Evolutionary conservation across 257 asterid genomes (phyloP).

Genomic region (Hygrophila difformis): DNA sequence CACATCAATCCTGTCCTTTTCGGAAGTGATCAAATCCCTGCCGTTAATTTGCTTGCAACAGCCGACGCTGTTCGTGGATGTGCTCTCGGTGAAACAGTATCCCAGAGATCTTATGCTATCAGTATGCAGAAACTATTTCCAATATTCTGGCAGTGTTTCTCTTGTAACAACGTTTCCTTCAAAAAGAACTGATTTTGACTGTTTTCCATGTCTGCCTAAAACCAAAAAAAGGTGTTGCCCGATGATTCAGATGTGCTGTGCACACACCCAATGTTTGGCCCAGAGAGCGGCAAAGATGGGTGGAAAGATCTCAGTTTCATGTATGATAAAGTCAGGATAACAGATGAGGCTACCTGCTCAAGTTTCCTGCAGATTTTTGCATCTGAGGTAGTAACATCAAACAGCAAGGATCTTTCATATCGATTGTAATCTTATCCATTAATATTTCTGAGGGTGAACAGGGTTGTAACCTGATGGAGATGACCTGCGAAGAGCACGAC

Average conservation of each 20-base stretch:
- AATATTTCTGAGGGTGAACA: too few species aligned
- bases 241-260: conserved; percentile 70
- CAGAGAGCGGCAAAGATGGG: conserved; percentile 77
- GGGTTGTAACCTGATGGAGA: conserved; percentile 91
- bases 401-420: background rate
- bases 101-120: conserved; percentile 63
- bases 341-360: conserved; percentile 47
- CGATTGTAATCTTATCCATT: background rate
- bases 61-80: conserved; percentile 72
- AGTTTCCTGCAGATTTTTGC: conserved; percentile 59
- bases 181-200: too few species aligned
- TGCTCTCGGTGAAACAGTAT: conserved; percentile 74
- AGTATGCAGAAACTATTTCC: conserved; percentile 25
- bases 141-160: too few species aligned
- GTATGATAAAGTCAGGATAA: conserved; percentile 62
- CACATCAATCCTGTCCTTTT: conserved; percentile 70
- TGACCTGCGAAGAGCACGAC: conserved; percentile 88
- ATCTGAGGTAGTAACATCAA: conserved; percentile 60
- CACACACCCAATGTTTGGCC: conserved; percentile 97
- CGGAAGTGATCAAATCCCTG: conserved; percentile 50
- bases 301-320: conserved; percentile 63
- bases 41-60: conserved; percentile 37
- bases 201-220: too few species aligned
- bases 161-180: too few species aligned
- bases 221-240: conserved; percentile 75